Evolutionary conservation across 2,329 filamentous ascomycete species (phyloP), one percentile per base, ranked within the genome.

Genomic region (Berkeleyomyces rouxiae): DNA sequence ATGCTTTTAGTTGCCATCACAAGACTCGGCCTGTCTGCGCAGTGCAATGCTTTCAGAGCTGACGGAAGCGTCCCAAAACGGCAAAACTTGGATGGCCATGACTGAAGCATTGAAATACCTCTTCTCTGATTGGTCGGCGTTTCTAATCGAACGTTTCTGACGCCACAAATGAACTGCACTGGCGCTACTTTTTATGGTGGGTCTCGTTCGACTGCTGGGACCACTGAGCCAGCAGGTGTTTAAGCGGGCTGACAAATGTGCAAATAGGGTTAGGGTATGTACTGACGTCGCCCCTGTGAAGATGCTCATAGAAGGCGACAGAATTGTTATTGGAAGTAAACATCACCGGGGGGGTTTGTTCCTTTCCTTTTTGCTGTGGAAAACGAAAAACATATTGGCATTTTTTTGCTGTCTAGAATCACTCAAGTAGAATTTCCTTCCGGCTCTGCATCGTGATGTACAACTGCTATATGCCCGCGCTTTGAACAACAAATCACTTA

Each of bases 31-130:
- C 13, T 23, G 33, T 55, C 43, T 49, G 55, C 43, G 7, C 39
- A 47, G 55, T 43, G 40, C 53, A 64, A 60, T 37, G 43, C 59
- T 49, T 44, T 36, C 33, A 33, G 51, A 51, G 39, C 59, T 59
- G 53, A 59, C 57, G 36, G 46, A 37, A 62, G 58, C 59, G 23
- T 46, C 60, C 57, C 51, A 60, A 62, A 62, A 55, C 42, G 57
- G 63, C 39, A 64, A 62, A 40, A 11, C 23, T 46, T 23, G 10
- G 33, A 58, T 63, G 55, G 31, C 46, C 42, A 59, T 64, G 63
- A 46, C 51, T 64, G 60, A 59, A 55, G 62, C 51, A 61, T 64
- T 60, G 55, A 64, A 64, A 64, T 64, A 64, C 63, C 39, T 60
- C 37, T n/a, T 9, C 31, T 64, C 13, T 64, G 63, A 64, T 64